These are phyloP conservation scores for Sorghum bicolor DNA, from an alignment of 176 grass and related monocot genomes.

Conservation along the genomic window DNA sequence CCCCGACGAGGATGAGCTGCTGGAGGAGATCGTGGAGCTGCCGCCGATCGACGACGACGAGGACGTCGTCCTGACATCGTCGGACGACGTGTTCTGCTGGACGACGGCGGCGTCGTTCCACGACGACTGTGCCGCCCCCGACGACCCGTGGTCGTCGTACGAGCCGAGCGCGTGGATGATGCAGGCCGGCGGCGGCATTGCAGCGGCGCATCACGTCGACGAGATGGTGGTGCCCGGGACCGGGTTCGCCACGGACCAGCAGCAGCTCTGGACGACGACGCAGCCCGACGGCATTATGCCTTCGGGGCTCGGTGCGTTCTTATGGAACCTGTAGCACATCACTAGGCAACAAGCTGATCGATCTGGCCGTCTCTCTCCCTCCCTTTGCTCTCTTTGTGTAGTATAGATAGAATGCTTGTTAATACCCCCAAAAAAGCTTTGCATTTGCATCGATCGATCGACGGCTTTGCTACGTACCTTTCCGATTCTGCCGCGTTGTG, in stretches of 20 bases:
- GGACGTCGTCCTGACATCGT: not conserved
- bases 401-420: not conserved
- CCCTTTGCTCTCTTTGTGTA: not conserved
- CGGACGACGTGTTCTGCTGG: conserved; percentile 17
- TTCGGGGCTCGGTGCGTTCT: conserved; percentile 6
- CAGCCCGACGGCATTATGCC: conserved; percentile 17
- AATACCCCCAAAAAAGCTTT: not conserved
- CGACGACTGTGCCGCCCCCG: not conserved
- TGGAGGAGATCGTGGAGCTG: conserved; percentile 66
- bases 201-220: not conserved
- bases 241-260: not conserved
- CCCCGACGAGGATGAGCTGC: conserved; percentile 36
- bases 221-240: not conserved
- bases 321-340: conserved; percentile 34
- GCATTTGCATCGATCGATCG: too few relatives aligned
- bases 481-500: not conserved
- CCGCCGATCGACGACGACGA: conserved; percentile 47
- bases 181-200: conserved; percentile 9
- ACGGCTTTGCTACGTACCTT: too few relatives aligned
- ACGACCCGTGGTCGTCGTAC: conserved; percentile 36
- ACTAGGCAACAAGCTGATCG: not conserved
- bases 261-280: conserved; percentile 19
- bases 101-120: not conserved
- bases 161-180: conserved; percentile 26
- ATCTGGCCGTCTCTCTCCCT: not conserved